Conservation (phyloP, 768 basidiomycete species). For the Mycena indigotica region DNA sequence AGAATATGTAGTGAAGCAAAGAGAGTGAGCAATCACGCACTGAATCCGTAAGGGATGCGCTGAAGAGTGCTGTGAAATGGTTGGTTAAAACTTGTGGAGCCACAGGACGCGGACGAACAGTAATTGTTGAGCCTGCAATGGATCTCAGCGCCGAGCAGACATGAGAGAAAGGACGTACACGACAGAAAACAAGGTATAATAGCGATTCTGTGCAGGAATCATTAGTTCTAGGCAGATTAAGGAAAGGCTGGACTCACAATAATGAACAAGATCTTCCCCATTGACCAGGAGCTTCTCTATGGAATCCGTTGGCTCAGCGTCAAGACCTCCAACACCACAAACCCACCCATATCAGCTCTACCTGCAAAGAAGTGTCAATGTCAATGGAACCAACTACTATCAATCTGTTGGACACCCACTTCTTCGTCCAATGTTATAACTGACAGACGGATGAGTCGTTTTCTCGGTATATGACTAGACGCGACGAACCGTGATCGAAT, state of each 20-base stretch:
- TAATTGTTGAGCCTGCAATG: constrained; percentile 56
- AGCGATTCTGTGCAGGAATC: constrained; percentile 51
- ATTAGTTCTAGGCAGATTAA: not conserved
- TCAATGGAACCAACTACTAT: not conserved
- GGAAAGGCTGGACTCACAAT: constrained; percentile 38
- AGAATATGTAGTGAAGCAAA: not conserved
- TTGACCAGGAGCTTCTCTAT: constrained; percentile 57
- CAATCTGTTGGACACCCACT: constrained; percentile 33
- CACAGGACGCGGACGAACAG: constrained; percentile 34
- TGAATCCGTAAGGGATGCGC: constrained; percentile 37
- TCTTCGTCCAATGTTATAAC: constrained; percentile 57
- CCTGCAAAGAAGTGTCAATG: constrained; percentile 31
- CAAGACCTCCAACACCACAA: too few species aligned
- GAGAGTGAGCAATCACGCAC: constrained; percentile 32
- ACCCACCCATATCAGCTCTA: constrained; percentile 58
- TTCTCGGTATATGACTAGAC: not conserved
- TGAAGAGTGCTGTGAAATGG: constrained; percentile 42
- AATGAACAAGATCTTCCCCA: constrained; percentile 57
- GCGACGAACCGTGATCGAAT: constrained; percentile 49
- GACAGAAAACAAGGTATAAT: constrained; percentile 53
- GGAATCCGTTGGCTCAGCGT: too few species aligned
- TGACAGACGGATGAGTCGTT: constrained; percentile 22
- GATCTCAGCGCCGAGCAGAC: not conserved
- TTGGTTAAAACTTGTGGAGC: not conserved
- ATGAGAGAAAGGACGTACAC: constrained; percentile 43